Base-by-base conservation (phyloP, 2,329 filamentous ascomycete genomes). In the Colletotrichum gloeosporioides region DNA sequence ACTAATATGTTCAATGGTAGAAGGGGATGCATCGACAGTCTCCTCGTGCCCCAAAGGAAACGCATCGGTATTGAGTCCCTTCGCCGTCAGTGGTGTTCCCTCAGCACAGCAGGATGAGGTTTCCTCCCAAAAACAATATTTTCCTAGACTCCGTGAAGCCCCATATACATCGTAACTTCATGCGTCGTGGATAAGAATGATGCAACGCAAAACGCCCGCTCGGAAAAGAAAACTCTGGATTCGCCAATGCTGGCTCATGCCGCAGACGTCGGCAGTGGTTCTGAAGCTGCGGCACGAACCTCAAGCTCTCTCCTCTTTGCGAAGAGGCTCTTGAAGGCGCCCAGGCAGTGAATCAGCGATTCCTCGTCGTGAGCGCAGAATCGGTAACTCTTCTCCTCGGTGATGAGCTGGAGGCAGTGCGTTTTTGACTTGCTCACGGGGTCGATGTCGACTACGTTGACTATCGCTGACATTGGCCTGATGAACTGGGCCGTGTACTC, bases 391-490 rank as follows among this genome's bases (percentile, higher is more conserved):
- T 95, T 97, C 82, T 99, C 96, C 80, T 98, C 96, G 44, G 94
- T 95, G 81, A 99, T 98, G 80, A 99, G 91, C 85, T 99, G 96
- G 83, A 99, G 89, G 84, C 97, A 99, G 82, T 95, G 93, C 63
- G 90, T 90, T 87, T 98, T 98, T 79, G 93, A 97, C 81, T 91
- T 94, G 81, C 94, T 96, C 78, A 98, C 87, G 0, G 96, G 94
- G 79, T 99, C 95, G 71, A 98, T 95, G 81, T 99, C 97, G 27
- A 98, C 96, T 2, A 95, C 96, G 80, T 98, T 95, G 80, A 99
- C 94, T 69, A 99, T 93, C 71, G 90, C 92, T 10, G 92, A 88
- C 80, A 99, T 92, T 6, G 94, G 92, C 39, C 98, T 88, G 80
- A 99, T 94, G 80, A 96, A 93, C 77, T 94, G 90, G 1, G 96